Base-by-base conservation (phyloP, 257 asterid species). In the Forsythia viridissima region DNA sequence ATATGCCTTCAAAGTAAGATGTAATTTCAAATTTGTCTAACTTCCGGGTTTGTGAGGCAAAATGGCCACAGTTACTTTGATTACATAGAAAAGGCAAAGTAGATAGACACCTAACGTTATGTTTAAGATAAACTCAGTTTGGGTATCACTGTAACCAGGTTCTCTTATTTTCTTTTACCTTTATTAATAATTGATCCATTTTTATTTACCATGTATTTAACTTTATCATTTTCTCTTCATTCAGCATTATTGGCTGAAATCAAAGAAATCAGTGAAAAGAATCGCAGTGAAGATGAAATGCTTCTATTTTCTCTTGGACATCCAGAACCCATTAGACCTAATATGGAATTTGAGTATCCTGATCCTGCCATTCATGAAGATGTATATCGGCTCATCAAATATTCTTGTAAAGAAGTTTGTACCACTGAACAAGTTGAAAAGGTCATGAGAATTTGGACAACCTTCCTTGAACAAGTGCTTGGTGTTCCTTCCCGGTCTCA, bases 301-400 rank as follows among this genome's bases (percentile, higher is more conserved):
- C 82, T 91, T 79, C 89, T 89, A 74, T 85, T 93, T 34, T 38
- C 87, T 81, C 92, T 91, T 87, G 97, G 91, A 69, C 84, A 80
- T 87, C 88, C 84, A 80, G 93, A 85, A 55, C 92, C 94, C 42
- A 76, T 77, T 48, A 77, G 80, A 74, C 87, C 96, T 75, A 89
- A 92, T 81, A 79, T 95, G 91, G 90, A 85, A 80, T 91, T 84
- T 65, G 88, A 84, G 80, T 93, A 86, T 84, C 86, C 91, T 76
- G 98, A 95, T 85, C 88, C 86, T 20, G 93, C 88, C 42, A 85
- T 95, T 88, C 98, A 95, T 71, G 93, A 92, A 78, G 97, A 95
- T 84, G 86, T 95, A 41, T 84, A 84, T 83, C 85, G 88, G 86
- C 90, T 95, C 71, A 90, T 95, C 75, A 88, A 88, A 76, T 89